These are phyloP conservation scores for Rubroshorea leprosula DNA, from an alignment of 345 rosid genomes.

Conservation along the genomic window DNA sequence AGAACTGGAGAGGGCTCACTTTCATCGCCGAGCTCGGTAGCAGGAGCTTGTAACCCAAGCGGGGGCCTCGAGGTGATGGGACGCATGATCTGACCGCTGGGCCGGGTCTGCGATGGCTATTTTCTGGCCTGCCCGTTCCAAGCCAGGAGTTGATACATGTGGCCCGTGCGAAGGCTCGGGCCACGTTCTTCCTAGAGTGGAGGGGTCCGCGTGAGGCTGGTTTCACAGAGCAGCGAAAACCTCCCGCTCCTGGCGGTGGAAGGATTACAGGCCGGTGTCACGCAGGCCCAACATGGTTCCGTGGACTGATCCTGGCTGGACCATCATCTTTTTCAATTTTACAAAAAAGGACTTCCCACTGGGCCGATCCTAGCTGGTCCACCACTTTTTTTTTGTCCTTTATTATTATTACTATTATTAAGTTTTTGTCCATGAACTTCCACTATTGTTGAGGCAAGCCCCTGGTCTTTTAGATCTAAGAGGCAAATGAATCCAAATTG, in stretches of 20 bases:
- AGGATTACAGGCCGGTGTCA: conserved; percentile 18
- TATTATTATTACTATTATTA: too few relatives aligned
- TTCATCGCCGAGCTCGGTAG: conserved; percentile 17
- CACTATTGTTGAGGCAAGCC: too few relatives aligned
- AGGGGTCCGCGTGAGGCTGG: conserved; percentile 25
- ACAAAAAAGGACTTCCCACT: too few relatives aligned
- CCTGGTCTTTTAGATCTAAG: too few relatives aligned
- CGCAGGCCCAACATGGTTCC: not conserved
- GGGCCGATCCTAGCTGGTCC: too few relatives aligned
- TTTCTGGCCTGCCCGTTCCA: conserved; percentile 20
- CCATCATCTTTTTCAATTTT: not conserved
- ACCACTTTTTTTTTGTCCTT: too few relatives aligned
- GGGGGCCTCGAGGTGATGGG: conserved; percentile 16
- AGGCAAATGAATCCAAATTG: too few relatives aligned
- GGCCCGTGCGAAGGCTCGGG: conserved; percentile 4
- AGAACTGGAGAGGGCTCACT: too few relatives aligned
- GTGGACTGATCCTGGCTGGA: not conserved
- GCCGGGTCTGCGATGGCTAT: not conserved
- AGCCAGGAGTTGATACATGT: conserved; percentile 10
- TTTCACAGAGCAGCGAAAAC: conserved; percentile 23
- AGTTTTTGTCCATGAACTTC: too few relatives aligned
- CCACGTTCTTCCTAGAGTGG: not conserved
- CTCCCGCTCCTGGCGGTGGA: conserved; percentile 21
- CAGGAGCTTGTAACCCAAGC: conserved; percentile 17
- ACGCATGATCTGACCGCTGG: not conserved